Evolutionary conservation across 306 rosid species (phyloP), one percentile per base, ranked within the genome.

Genomic region (Quercus glauca): DNA sequence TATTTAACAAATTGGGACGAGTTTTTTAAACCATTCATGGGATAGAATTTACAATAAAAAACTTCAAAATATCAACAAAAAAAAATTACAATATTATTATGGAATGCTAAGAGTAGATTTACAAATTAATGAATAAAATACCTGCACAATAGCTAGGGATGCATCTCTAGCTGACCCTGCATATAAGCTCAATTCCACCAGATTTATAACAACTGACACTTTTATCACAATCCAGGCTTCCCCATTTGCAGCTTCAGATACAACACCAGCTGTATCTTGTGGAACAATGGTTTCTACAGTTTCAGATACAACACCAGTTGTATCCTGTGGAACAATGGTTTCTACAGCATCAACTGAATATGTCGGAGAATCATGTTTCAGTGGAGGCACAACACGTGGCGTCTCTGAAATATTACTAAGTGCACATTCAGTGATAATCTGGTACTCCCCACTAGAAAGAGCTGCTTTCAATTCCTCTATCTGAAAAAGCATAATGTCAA

Each of bases 111-210:
- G 15, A 51, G 14, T 55, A 18, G 33, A 74, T 13, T 17, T 71
- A 68, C 55, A 43, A 35, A 41, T 8, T 37, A 77, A 8, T 17
- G 75, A 43, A 63, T 31, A 37, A 26, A 37, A 55, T 87, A 95
- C 99, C 97, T 93, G 99, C 75, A 95, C 82, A 11, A 98, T 95
- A 81, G 99, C 98, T 53, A 95, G 88, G 73, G 97, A 75, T 83
- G 96, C 89, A 80, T 91, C 98, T 77, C 93, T 89, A 45, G 88
- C 82, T 77, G 86, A 80, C 51, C 97, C 93, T 18, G 93, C 77
- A 77, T 87, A 88, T 79, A 95, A 88, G 84, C 97, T 85, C 87
- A 95, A 82, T 78, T 91, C 97, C 73, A 88, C 97, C 63, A 93
- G 89, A 81, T 88, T 83, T 73, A 95, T 80, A 67, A 86, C 76